Percentiles rank a stretch among this genome's conserved stretches.
These are phyloP conservation scores for Corymbia maculata DNA, from an alignment of 345 rosid species.

Conservation along the genomic window DNA sequence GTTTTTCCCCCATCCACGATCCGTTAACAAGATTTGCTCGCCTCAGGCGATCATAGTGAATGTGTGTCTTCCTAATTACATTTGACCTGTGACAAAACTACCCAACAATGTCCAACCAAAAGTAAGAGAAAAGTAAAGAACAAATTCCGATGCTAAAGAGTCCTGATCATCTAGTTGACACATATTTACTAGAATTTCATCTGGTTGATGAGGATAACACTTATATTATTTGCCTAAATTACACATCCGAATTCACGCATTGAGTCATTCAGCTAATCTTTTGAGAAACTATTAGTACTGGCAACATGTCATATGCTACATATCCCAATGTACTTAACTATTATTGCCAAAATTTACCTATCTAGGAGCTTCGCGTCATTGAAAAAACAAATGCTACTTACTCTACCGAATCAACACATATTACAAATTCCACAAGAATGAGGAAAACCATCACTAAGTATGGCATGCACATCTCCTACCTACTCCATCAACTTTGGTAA, in stretches of 20 bases:
- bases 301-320: fast-evolving
- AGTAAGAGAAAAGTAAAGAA: not conserved
- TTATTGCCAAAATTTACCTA: not conserved
- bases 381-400: not conserved
- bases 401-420: not conserved
- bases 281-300: not conserved
- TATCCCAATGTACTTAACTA: not conserved
- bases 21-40: not conserved
- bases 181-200: not conserved
- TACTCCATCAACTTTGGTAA: not conserved
- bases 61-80: not conserved
- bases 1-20: not conserved
- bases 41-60: not conserved
- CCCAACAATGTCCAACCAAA: not conserved
- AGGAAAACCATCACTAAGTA: not conserved
- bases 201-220: not conserved
- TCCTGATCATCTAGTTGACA: not conserved
- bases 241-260: not conserved
- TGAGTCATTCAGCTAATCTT: not conserved
- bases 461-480: not conserved
- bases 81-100: not conserved
- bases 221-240: not conserved
- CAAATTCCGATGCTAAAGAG: not conserved
- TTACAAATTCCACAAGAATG: not conserved
- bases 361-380: not conserved